Evolutionary conservation across 1,284 basidiomycete species (phyloP), one percentile per base, ranked within the genome.

Genomic region (Malassezia sympodialis): DNA sequence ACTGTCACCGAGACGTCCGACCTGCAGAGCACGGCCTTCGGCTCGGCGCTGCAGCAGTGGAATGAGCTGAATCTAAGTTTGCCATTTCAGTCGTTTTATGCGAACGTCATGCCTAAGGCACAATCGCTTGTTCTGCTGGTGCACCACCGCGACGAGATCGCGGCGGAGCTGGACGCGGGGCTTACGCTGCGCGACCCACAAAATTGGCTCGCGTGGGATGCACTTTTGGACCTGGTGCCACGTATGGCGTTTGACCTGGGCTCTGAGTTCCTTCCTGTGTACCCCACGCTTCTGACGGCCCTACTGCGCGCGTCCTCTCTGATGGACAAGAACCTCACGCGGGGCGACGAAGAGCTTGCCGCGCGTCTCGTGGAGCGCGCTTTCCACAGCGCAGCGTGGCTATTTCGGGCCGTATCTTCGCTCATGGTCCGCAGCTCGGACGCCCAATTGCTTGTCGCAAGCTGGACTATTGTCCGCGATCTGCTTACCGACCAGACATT

Each of bases 11-110:
- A 41, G 54, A 51, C 28, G 48, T 62, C 51, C 56, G 67, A 35
- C 53, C 48, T n/a, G 28, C 37, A 39, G 44, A 62, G 45, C 51
- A 62, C 40, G 48, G 58, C 8, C 50, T 62, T 31, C 43, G 68
- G 11, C 61, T 65, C 35, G 0, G 68, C 72, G 2, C 53, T 74
- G 10, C 49, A 59, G 12, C 60, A 63, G 2, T 74, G 72, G 72
- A 62, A 59, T 14, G 72, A 74, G 42, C 67, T 74, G 51, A 74
- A 74, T 47, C 61, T 70, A 34, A 65, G 66, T 27, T 52, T 69
- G n/a, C 66, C 66, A 2, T 74, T 74, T 42, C 62, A 66, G 34
- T 42, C 43, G 3, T 64, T 73, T 15, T 58, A 65, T 11, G 53
- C 58, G 3, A 51, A 60, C 27, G 61, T 67, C 42, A 51, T 53